A percentile compares a stretch with the other conserved stretches of the same genome.
Evolutionary conservation across 306 rosid species (phyloP).

Genomic region (Begonia fuchsioides): DNA sequence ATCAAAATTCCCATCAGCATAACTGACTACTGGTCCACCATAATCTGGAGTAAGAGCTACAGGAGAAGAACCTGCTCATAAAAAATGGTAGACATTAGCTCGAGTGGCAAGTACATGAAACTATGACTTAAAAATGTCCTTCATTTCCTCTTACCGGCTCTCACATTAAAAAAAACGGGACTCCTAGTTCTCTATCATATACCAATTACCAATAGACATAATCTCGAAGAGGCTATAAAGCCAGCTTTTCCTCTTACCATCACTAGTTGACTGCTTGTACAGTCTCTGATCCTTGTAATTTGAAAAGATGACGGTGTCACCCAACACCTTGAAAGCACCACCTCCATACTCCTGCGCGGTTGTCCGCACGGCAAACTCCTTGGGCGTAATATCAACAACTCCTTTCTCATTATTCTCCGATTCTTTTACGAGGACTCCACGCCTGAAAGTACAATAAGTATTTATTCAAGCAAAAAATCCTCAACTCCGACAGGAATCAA

Average conservation of each 20-base stretch:
- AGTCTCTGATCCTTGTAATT: slow-evolving; percentile 86
- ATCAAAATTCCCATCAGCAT: slow-evolving; percentile 83
- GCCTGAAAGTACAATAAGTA: slow-evolving; percentile 18
- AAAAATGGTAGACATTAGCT: slow-evolving; percentile 1
- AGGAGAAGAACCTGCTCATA: slow-evolving; percentile 43
- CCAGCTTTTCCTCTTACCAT: slow-evolving; percentile 20
- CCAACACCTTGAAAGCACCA: slow-evolving; percentile 64
- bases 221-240: too few relatives aligned
- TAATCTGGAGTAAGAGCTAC: slow-evolving; percentile 67
- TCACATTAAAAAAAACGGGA: too few relatives aligned
- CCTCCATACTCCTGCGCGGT: slow-evolving; percentile 95
- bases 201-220: too few relatives aligned
- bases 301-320: slow-evolving; percentile 49
- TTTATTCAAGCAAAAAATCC: neutral
- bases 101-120: too few relatives aligned
- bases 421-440: slow-evolving; percentile 75
- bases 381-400: slow-evolving; percentile 68
- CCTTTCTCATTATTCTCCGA: slow-evolving; percentile 40
- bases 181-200: too few relatives aligned
- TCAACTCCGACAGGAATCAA: neutral
- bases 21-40: slow-evolving; percentile 53
- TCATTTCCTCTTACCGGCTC: too few relatives aligned
- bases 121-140: too few relatives aligned
- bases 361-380: slow-evolving; percentile 68
- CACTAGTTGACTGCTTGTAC: slow-evolving; percentile 47